phyloP scores from a whole-genome alignment of 1,139 yeast species.

The Meyerozyma smithsonii region DNA sequence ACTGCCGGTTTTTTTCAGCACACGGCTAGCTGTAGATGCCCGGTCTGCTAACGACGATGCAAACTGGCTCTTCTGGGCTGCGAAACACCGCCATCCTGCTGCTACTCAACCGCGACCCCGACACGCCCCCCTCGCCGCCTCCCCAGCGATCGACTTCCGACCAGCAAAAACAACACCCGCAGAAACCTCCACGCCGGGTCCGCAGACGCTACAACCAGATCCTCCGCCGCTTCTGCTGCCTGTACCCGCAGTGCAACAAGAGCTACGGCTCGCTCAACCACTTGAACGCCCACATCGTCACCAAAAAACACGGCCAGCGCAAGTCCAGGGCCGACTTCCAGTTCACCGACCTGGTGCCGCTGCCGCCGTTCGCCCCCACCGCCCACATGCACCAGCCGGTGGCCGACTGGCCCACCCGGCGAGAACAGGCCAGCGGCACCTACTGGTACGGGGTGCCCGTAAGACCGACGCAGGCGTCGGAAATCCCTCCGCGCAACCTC shows the following conservation, averaged over 20 bases:
- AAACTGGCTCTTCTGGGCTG: too few relatives aligned
- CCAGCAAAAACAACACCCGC: too few relatives aligned
- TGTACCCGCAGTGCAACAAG: constrained; percentile 56
- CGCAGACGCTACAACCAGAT: constrained; percentile 69
- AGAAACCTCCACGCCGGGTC: constrained; percentile 34
- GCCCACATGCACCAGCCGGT: not conserved
- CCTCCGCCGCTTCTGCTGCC: constrained; percentile 61
- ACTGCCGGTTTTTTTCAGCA: not conserved
- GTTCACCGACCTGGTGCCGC: constrained; percentile 10
- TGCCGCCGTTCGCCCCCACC: not conserved
- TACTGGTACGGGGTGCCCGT: constrained; percentile 1
- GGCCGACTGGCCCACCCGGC: not conserved
- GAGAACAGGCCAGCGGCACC: constrained; percentile 2
- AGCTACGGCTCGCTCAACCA: constrained; percentile 77
- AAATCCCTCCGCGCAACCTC: too few relatives aligned
- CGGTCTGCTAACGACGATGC: not conserved
- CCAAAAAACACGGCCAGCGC: constrained; percentile 69
- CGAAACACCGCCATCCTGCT: not conserved
- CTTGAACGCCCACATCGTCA: constrained; percentile 67
- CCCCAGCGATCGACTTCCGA: not conserved
- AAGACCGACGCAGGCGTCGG: not conserved
- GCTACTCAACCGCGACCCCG: not conserved
- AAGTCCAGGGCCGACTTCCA: constrained; percentile 65
- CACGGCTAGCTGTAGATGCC: not conserved
- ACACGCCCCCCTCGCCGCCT: not conserved